Conservation (phyloP, 495 filamentous ascomycete species). For the Staphylotrichum tortipilum region DNA sequence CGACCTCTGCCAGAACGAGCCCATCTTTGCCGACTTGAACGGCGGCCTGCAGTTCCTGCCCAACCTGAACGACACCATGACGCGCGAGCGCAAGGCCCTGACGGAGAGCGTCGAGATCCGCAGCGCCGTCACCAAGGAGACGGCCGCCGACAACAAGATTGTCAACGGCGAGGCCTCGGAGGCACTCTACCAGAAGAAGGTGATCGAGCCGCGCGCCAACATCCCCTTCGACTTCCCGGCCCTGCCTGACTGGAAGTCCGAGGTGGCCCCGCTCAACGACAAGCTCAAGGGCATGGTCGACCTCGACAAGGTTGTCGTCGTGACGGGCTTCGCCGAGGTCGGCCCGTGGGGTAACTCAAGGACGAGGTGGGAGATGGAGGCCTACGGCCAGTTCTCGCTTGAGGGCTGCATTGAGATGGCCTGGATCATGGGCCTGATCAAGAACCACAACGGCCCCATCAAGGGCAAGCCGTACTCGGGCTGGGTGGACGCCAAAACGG, state of each 20-base stretch:
- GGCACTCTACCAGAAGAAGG: slow-evolving; percentile 85
- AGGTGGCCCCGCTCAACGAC: slow-evolving; percentile 78
- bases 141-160: slow-evolving; percentile 92
- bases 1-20: slow-evolving; percentile 90
- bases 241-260: slow-evolving; percentile 82
- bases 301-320: slow-evolving; percentile 92
- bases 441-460: slow-evolving; percentile 95
- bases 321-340: slow-evolving; percentile 93
- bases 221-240: slow-evolving; percentile 92
- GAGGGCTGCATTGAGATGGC: slow-evolving; percentile 99
- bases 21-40: slow-evolving; percentile 94
- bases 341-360: slow-evolving; percentile 97
- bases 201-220: slow-evolving; percentile 89
- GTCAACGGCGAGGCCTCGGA: slow-evolving; percentile 91
- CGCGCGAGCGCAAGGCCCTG: slow-evolving; percentile 76
- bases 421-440: slow-evolving; percentile 99
- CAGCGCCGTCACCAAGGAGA: slow-evolving; percentile 89
- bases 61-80: slow-evolving; percentile 92
- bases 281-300: slow-evolving; percentile 96
- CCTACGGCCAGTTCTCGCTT: slow-evolving; percentile 89
- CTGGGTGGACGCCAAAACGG: slow-evolving; percentile 91
- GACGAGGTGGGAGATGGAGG: slow-evolving; percentile 99
- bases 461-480: slow-evolving; percentile 95
- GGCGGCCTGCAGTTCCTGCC: slow-evolving; percentile 96
- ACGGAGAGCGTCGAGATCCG: slow-evolving; percentile 92